Base-by-base conservation (phyloP, 2,329 filamentous ascomycete genomes). In the Epichloe baconii region DNA sequence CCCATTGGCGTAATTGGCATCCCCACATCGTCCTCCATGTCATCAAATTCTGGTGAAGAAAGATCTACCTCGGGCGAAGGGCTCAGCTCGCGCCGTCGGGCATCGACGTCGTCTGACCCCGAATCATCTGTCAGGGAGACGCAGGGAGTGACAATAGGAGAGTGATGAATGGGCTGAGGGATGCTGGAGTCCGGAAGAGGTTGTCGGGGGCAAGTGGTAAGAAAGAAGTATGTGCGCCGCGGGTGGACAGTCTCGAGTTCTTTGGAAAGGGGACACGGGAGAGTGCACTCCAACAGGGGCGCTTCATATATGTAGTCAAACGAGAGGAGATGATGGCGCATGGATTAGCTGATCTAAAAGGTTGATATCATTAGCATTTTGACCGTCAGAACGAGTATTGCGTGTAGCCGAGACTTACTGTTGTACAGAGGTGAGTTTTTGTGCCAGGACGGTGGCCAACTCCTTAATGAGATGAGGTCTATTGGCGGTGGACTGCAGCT, bases 381-480 rank as follows among this genome's bases (percentile, higher is more conserved):
- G 7, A 2, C 14, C 23, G 11, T 12, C n/a, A 11, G 6, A 14
- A 3, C 12, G 10, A 23, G 34, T 17, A 10, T 37, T 31, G 15
- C 26, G n/a, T n/a, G 5, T n/a, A n/a, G 7, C 5, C 11, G 21
- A 48, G 37, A 79, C 89, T 68, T 82, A 96, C 91, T 91, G 91
- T 72, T 95, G 87, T 54, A 98, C 88, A 57, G 86, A 87, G 54
- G 83, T 80, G 56, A 95, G 83, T 54, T 80, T 80, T 54, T 80
- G 79, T 58, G 86, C 80, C 54, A 97, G 76, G 48, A 94, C 79
- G 14, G 82, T 79, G 49, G 90, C 88, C 45, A 98, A 78, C 69
- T 97, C 91, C 70, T 95, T 96, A 56, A 97, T 88, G 34, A 97
- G 76, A 68, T 96, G 91, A 51, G 93, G 93, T 51, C 90, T 79